Base-by-base conservation (phyloP, 1,284 basidiomycete species). In the Rhodotorula sp. region DNA sequence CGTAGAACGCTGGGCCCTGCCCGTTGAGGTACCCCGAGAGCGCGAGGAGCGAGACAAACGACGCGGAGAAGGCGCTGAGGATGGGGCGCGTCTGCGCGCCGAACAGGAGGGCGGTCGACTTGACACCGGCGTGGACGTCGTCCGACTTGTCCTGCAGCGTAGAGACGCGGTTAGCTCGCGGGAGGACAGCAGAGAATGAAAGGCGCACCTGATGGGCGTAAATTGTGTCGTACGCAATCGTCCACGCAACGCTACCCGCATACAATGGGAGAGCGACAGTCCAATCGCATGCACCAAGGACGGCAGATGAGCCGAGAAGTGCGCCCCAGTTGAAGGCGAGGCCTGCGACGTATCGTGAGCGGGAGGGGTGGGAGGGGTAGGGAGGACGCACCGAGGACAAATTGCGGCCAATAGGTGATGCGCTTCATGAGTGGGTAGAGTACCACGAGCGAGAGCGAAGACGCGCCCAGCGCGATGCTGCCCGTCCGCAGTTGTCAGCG, bases 371-470 rank as follows among this genome's bases (percentile, higher is more conserved):
- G 32, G 2, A n/a, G 7, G 32, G 29, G 2, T 15, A 39, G n/a
- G 41, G 8, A 21, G 29, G n/a, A 81, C 86, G 74, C 75, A 92
- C 94, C 94, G 32, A 97, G 88, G 36, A 95, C 90, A 55, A 92
- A 88, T 81, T 99, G 97, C 2, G 97, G 97, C 91, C 95, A 98
- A 81, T 98, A 86, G 0, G 97, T 99, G 66, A 97, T 84, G 13
- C 97, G 88, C 83, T 99, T 99, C 97, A 99, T 99, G 77, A 97
- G 85, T 0, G 97, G 97, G 82, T 99, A 99, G 60, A 95, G 82
- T 7, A 88, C 87, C 41, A 99, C 95, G 27, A 98, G 82, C 3
- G 90, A 89, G 29, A 99, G 84, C 0, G 94, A 97, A 0, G 92
- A 89, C 13, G 94, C 94, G 29, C 97, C 97, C 3, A 99, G 86